A percentile compares a stretch with the other conserved stretches of the same genome.
Evolutionary conservation across 805 yeast genomes (phyloP).

Genomic region (Yarrowia sp.): DNA sequence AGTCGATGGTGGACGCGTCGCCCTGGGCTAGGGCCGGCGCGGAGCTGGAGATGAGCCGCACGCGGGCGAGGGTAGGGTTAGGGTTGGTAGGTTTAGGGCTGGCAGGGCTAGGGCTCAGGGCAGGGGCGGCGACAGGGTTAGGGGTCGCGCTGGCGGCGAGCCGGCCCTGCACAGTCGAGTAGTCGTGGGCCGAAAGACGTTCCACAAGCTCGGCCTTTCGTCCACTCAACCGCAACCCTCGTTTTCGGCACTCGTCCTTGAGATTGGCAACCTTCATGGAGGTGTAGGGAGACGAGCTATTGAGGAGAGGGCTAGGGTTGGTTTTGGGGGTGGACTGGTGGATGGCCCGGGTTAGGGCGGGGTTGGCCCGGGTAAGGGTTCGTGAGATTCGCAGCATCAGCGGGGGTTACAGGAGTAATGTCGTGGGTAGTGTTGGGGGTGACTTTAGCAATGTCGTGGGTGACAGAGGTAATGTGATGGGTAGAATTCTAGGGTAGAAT

Average conservation of each 20-base stretch:
- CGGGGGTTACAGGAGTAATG: not conserved
- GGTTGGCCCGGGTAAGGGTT: constrained; percentile 7
- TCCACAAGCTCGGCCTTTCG: constrained; percentile 63
- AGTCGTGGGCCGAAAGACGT: constrained; percentile 44
- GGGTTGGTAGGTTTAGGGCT: not conserved
- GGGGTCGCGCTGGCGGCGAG: not conserved
- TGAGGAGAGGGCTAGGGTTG: constrained; percentile 48
- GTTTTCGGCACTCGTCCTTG: constrained; percentile 63
- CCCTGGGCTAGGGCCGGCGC: constrained; percentile 46
- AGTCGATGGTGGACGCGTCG: constrained; percentile 52
- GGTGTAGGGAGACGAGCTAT: constrained; percentile 45
- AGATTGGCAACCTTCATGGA: constrained; percentile 61
- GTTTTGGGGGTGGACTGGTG: constrained; percentile 47
- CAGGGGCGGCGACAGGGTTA: not conserved
- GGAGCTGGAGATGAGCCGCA: constrained; percentile 42
- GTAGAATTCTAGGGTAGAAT: not conserved
- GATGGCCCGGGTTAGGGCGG: constrained; percentile 42
- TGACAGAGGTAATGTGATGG: not conserved
- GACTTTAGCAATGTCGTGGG: no score
- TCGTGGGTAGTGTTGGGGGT: not conserved
- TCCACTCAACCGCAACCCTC: constrained; percentile 69
- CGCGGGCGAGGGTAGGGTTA: not conserved
- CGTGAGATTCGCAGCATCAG: constrained; percentile 19
- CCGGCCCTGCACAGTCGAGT: constrained; percentile 40
- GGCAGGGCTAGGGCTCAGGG: not conserved